phyloP scores from a whole-genome alignment of 2,329 filamentous ascomycete genomes.

The Arachnopeziza araneosa region DNA sequence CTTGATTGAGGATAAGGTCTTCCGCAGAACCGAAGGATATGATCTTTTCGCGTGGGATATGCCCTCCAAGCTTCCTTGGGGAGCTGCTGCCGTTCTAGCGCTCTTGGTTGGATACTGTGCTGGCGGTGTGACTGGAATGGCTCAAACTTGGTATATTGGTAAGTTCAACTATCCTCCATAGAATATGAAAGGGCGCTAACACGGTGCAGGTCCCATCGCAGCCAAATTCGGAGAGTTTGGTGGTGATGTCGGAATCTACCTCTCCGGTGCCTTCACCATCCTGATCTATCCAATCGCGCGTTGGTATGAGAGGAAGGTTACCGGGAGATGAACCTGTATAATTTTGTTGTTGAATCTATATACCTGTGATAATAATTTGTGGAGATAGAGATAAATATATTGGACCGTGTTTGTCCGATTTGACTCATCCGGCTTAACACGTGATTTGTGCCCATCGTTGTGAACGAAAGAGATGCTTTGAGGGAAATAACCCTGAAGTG shows the following conservation, averaged over 20 bases:
- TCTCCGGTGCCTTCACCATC: constrained; percentile 23
- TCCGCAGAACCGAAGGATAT: constrained; percentile 24
- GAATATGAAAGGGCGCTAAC: neutral
- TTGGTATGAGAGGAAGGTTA: constrained; percentile 26
- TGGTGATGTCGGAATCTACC: constrained; percentile 28
- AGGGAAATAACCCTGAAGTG: no score
- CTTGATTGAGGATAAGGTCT: constrained; percentile 25
- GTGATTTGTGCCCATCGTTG: no score
- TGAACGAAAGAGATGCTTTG: no score
- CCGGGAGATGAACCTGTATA: constrained; percentile 14
- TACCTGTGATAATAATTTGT: neutral
- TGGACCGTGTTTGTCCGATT: neutral
- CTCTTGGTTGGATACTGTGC: constrained; percentile 26
- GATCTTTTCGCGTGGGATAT: constrained; percentile 26
- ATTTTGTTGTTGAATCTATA: neutral
- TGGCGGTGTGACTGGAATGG: constrained; percentile 29
- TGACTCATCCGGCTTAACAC: no score
- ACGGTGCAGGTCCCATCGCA: constrained; percentile 23
- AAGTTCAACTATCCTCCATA: constrained; percentile 2
- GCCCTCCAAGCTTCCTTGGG: constrained; percentile 24
- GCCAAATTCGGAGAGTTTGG: constrained; percentile 24
- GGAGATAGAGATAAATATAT: neutral
- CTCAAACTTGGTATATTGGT: constrained; percentile 29
- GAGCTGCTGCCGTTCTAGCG: constrained; percentile 25
- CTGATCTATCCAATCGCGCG: constrained; percentile 24